phyloP scores from a whole-genome alignment of 495 filamentous ascomycete species.

The Penicillium verhagenii region DNA sequence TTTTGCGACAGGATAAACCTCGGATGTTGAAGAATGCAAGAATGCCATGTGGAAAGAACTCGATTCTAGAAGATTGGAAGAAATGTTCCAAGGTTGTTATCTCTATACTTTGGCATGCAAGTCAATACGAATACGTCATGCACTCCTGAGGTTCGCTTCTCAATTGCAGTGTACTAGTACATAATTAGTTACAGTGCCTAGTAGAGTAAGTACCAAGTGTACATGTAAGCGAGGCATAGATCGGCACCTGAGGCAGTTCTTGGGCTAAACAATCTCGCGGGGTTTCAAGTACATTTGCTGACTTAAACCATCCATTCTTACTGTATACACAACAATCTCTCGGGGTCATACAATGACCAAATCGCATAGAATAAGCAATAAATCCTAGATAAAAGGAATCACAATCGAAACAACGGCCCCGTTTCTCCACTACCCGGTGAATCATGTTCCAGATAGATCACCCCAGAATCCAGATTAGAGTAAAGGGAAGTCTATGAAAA shows the following conservation, averaged over 20 bases:
- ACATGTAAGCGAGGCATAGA: too few species aligned
- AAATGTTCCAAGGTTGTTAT: too few species aligned
- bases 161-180: too few species aligned
- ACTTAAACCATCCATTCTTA: too few species aligned
- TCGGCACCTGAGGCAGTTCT: background rate
- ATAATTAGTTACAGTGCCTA: too few species aligned
- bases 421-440: background rate
- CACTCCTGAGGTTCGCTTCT: background rate
- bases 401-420: background rate
- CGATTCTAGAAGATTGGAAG: background rate
- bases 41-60: background rate
- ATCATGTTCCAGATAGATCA: conserved; percentile 2
- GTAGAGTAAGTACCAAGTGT: too few species aligned
- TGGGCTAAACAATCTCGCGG: background rate
- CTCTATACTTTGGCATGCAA: too few species aligned
- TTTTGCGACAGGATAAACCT: background rate
- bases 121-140: background rate
- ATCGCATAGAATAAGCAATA: background rate
- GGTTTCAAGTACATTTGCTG: too few species aligned
- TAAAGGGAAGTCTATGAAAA: background rate
- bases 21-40: background rate
- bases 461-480: background rate
- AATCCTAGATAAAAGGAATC: background rate
- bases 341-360: background rate
- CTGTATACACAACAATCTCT: background rate